Percentiles rank a stretch among this genome's conserved stretches.
Evolutionary conservation across 768 basidiomycete species (phyloP).

Genomic region (Dictyophora rubrovolvata): DNA sequence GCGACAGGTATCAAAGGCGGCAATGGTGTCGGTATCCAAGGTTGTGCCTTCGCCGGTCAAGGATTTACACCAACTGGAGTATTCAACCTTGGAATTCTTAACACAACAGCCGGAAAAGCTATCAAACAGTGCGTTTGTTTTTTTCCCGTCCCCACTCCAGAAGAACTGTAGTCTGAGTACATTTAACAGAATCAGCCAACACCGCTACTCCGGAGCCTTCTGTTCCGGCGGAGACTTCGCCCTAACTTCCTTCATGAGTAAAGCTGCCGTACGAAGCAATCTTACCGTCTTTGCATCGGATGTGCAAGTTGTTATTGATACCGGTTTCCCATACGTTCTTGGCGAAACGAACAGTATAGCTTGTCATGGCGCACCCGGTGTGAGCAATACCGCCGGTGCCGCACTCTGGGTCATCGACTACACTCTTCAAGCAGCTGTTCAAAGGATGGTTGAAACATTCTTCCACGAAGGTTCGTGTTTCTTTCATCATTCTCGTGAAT

Average conservation of each 20-base stretch:
- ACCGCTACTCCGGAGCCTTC: slow-evolving; percentile 37
- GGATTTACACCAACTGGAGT: slow-evolving; percentile 53
- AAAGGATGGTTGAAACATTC: slow-evolving; percentile 44
- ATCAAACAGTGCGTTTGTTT: slow-evolving; percentile 39
- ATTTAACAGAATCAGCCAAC: slow-evolving; percentile 41
- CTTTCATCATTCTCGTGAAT: slow-evolving; percentile 49
- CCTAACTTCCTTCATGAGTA: slow-evolving; percentile 58
- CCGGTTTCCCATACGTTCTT: slow-evolving; percentile 45
- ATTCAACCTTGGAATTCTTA: slow-evolving; percentile 41
- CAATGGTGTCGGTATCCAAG: slow-evolving; percentile 37
- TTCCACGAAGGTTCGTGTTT: slow-evolving; percentile 66
- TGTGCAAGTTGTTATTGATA: slow-evolving; percentile 36
- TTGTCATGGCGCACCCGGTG: slow-evolving; percentile 37
- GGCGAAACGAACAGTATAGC: slow-evolving; percentile 44
- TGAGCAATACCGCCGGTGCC: slow-evolving; percentile 62
- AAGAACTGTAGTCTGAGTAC: neutral
- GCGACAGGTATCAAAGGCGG: slow-evolving; percentile 27
- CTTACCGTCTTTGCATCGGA: slow-evolving; percentile 42
- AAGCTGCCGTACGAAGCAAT: slow-evolving; percentile 46
- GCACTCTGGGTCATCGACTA: slow-evolving; percentile 63
- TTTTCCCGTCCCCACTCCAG: neutral
- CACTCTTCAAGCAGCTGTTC: slow-evolving; percentile 44
- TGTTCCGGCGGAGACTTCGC: slow-evolving; percentile 43
- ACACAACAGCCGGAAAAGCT: slow-evolving; percentile 34
- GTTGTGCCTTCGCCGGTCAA: slow-evolving; percentile 35